Conservation (phyloP, 768 basidiomycete genomes). For the Pisolithus marmoratus region DNA sequence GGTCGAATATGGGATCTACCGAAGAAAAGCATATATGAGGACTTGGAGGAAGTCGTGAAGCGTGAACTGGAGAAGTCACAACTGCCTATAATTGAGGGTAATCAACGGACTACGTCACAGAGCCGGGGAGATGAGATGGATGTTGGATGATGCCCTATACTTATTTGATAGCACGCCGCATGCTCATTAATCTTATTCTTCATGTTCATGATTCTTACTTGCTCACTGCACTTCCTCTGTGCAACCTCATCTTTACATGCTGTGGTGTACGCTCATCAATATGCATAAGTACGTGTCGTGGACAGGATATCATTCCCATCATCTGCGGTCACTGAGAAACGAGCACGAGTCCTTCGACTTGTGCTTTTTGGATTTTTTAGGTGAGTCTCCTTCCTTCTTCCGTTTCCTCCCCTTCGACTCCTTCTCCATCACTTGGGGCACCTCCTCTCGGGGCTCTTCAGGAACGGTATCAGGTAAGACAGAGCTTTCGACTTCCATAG, state of each 20-base stretch:
- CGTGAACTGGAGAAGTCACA: conserved; percentile 26
- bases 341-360: conserved; percentile 21
- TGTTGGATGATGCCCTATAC: conserved; percentile 40
- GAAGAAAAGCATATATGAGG: conserved; percentile 66
- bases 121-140: conserved; percentile 63
- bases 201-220: conserved; percentile 20
- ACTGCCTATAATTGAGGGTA: conserved; percentile 15
- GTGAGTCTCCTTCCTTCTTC: conserved; percentile 42
- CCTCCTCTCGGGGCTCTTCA: neutral
- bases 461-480: conserved; percentile 9
- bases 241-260: conserved; percentile 13
- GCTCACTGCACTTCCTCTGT: conserved; percentile 20
- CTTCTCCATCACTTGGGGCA: conserved; percentile 11
- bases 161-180: conserved; percentile 1
- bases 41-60: conserved; percentile 60
- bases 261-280: neutral
- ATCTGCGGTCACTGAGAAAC: neutral
- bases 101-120: conserved; percentile 26
- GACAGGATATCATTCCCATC: neutral
- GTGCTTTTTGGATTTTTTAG: conserved; percentile 46
- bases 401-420: conserved; percentile 35
- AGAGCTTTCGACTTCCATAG: conserved; percentile 20
- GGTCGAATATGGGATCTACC: conserved; percentile 81
- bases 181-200: conserved; percentile 20
- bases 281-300: neutral